Evolutionary conservation across 2,329 filamentous ascomycete species (phyloP), one percentile per base, ranked within the genome.

Genomic region (Amauroascus verrucosus): DNA sequence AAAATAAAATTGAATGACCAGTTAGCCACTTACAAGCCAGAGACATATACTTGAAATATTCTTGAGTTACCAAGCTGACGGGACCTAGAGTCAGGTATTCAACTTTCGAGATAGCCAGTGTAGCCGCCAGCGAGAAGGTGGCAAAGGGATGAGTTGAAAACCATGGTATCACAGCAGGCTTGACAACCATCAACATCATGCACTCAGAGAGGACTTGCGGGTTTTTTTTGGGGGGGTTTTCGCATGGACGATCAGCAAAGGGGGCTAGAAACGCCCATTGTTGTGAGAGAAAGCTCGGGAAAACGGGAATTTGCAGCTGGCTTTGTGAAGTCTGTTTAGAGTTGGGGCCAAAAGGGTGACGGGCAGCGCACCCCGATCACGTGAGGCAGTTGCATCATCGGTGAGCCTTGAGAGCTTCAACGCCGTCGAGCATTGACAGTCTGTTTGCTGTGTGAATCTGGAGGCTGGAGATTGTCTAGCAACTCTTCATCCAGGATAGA

Each of bases 21-120:
- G 41, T 45, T 45, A 51, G 38, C 48, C 48, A 51, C 48, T 43
- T 16, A 43, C 28, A 33, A 51, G 48, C 33, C 48, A 51, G 37
- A 32, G 9, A 48, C 16, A 32, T 18, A 51, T 44, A 43, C 48
- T 13, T 51, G 48, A 51, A 24, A 51, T 33, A 33, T 18, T 38
- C 20, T 13, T 22, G 22, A 53, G 50, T 46, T 53, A 46, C 50
- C 50, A 40, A 46, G 50, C 41, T 47, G 18, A 30, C 14, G 50
- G 40, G 50, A 53, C 44, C 11, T 9, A n/a, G 6, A 33, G 38
- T 24, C 48, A 30, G 18, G 18, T 11, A 43, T 20, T 33, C 26
- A 14, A 46, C 43, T 28, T 32, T 18, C 14, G 32, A 38, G 28
- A 32, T 18, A n/a, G 8, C 11, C 7, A 1, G 13, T 14, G 18